Evolutionary conservation across 371 early-diverging fungal genomes (phyloP).

Genomic region (Syncephalastrum sp.): DNA sequence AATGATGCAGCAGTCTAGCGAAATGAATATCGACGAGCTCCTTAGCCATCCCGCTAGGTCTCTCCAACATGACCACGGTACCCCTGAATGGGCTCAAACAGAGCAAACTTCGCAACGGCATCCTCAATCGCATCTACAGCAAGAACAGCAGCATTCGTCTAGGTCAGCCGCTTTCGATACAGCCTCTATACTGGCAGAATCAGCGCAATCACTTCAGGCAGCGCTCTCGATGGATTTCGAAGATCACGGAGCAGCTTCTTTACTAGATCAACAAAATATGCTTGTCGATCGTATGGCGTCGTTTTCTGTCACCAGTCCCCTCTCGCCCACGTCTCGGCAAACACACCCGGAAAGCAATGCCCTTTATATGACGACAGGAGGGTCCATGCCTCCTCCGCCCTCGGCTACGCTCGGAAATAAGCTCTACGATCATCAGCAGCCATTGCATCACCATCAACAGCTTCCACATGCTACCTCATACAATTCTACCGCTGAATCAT

Average conservation of each 20-base stretch:
- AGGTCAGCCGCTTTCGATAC: not conserved
- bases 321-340: constrained; percentile 2
- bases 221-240: constrained; percentile 4
- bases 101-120: constrained; percentile 8
- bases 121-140: constrained; percentile 7
- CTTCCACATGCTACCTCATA: too few relatives aligned
- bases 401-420: not conserved
- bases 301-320: constrained; percentile 1
- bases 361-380: not conserved
- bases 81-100: too few relatives aligned
- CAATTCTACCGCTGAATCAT: too few relatives aligned
- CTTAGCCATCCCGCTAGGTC: too few relatives aligned
- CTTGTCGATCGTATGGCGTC: constrained; percentile 4
- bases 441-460: too few relatives aligned
- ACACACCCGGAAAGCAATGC: not conserved
- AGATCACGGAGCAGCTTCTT: too few relatives aligned
- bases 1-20: too few relatives aligned
- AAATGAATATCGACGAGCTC: too few relatives aligned
- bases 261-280: not conserved
- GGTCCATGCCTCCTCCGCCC: constrained; percentile 1
- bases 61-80: too few relatives aligned
- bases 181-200: not conserved
- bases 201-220: constrained; percentile 1
- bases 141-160: not conserved
- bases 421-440: too few relatives aligned